Evolutionary conservation across 768 basidiomycete genomes (phyloP), one percentile per base, ranked within the genome.

Genomic region (Ramaria sp.): DNA sequence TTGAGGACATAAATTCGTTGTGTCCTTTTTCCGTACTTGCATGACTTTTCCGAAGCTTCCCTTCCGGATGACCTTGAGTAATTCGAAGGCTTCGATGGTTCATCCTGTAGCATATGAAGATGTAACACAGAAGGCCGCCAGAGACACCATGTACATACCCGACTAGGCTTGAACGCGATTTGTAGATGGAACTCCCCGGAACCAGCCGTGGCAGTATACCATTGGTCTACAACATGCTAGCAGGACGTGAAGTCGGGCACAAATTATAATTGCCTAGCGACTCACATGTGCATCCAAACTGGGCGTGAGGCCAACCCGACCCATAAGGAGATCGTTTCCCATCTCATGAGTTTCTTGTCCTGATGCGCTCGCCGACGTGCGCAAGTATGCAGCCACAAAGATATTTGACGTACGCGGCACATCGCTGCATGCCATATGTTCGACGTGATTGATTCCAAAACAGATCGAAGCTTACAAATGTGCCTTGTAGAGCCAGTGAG

Each of bases 11-110:
- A 99, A 65, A 99, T 88, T 58, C 96, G 91, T 63, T 1, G 96
- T 98, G 71, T 99, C 93, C 73, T 96, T 94, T 75, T 99, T 99
- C 54, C 93, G 86, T 43, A 99, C 95, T 78, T 99, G 95, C 96
- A 98, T 98, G 38, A 95, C 94, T 72, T 99, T 99, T 13, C 96
- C 95, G 64, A 99, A 99, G 59, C 84, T 88, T 11, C 96, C 95
- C 71, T 97, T 97, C 19, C 95, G 94, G 59, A 99, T 95, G 46
- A 99, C 95, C 69, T 94, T 96, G 65, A 99, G 85, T 50, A 99
- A 74, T 59, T 99, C 95, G 66, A 99, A 98, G 3, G 85, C 86
- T 64, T 98, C 94, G 65, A 76, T 3, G 87, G 74, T 66, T 90
- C 85, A 63, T 85, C 60, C 59, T 63, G 63, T 2, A 47, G 41